Conservation (phyloP, 495 filamentous ascomycete genomes). For the Aspergillus coremiiformis region DNA sequence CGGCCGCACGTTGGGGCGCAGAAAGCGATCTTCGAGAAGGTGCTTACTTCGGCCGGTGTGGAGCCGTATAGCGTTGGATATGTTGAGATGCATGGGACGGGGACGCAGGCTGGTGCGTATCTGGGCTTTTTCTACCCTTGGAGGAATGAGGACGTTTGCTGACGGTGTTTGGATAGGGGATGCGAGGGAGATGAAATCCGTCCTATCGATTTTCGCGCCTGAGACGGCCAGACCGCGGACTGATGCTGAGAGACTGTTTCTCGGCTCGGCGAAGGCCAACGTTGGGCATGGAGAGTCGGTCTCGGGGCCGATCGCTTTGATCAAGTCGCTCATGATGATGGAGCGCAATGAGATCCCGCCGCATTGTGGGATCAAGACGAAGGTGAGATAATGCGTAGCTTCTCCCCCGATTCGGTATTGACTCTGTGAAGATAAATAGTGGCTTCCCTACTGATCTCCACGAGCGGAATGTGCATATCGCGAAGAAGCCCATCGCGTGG, state of each 20-base stretch:
- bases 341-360: slow-evolving; percentile 73
- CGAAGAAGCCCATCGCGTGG: slow-evolving; percentile 50
- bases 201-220: slow-evolving; percentile 72
- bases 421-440: slow-evolving; percentile 63
- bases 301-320: slow-evolving; percentile 70
- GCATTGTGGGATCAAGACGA: slow-evolving; percentile 74
- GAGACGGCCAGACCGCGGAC: slow-evolving; percentile 46
- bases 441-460: slow-evolving; percentile 45
- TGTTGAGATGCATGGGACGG: slow-evolving; percentile 84
- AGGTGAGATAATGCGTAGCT: slow-evolving; percentile 38
- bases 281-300: slow-evolving; percentile 83
- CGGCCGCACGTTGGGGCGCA: slow-evolving; percentile 68
- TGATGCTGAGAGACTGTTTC: slow-evolving; percentile 59
- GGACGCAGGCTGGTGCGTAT: slow-evolving; percentile 63
- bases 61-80: slow-evolving; percentile 67
- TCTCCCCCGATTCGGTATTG: slow-evolving; percentile 70
- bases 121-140: no score
- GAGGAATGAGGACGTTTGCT: no score
- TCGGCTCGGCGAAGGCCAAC: slow-evolving; percentile 82
- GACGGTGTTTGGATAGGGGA: slow-evolving; percentile 47
- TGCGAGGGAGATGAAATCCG: slow-evolving; percentile 66
- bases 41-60: slow-evolving; percentile 59
- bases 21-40: slow-evolving; percentile 52
- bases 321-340: slow-evolving; percentile 82
- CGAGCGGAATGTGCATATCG: slow-evolving; percentile 66